Conservation (phyloP, 1,139 yeast genomes). For the Debaryomycetaceae sp. region DNA sequence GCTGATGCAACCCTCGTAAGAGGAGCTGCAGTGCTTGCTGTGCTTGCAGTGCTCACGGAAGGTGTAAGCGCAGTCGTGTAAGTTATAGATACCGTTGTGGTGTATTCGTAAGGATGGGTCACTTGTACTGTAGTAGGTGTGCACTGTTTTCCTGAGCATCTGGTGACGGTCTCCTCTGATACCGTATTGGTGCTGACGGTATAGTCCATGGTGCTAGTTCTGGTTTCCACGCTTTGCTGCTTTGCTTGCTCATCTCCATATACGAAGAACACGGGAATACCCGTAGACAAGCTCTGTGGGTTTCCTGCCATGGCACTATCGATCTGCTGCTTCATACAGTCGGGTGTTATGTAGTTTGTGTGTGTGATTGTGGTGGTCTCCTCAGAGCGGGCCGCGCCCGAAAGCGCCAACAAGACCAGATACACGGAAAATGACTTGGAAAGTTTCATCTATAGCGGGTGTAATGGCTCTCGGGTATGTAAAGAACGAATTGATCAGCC, state of each 20-base stretch:
- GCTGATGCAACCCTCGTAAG: neutral
- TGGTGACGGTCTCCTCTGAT: conserved; percentile 7
- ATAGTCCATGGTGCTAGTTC: conserved; percentile 4
- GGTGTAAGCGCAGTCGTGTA: conserved; percentile 6
- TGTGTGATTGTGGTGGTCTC: conserved; percentile 24
- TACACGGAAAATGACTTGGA: neutral
- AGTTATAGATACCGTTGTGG: conserved; percentile 11
- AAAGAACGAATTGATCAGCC: neutral
- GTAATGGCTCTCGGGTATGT: neutral
- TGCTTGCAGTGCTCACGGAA: no score
- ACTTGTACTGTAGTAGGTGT: conserved; percentile 7
- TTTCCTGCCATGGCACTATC: conserved; percentile 20
- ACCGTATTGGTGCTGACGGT: conserved; percentile 16
- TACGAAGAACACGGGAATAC: conserved; percentile 32
- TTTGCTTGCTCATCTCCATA: conserved; percentile 20
- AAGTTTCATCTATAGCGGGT: neutral
- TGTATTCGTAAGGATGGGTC: conserved; percentile 12
- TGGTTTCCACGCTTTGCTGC: neutral
- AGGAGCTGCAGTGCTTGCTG: neutral
- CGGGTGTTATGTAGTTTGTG: conserved; percentile 30
- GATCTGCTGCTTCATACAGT: conserved; percentile 22
- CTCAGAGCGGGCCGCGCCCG: conserved; percentile 6
- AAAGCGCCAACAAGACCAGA: conserved; percentile 1
- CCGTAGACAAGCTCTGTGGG: conserved; percentile 20
- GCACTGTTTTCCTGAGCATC: conserved; percentile 12